These are phyloP conservation scores for Vigna mungo DNA, from an alignment of 306 rosid genomes.

Conservation along the genomic window DNA sequence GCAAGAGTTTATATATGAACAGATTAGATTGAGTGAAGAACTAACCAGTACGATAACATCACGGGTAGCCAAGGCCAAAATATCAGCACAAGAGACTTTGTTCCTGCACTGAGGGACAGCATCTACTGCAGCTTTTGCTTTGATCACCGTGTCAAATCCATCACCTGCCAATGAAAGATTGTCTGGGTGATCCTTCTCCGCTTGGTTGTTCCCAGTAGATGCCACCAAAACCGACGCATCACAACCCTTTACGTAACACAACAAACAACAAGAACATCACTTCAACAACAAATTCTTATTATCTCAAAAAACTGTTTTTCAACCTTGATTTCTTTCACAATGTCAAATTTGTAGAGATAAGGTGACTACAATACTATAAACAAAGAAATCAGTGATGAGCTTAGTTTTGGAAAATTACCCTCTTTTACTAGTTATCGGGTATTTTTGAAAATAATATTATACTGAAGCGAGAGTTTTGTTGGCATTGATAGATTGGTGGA, in stretches of 20 bases:
- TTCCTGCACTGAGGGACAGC: constrained; percentile 67
- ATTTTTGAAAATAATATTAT: neutral
- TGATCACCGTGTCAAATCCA: constrained; percentile 86
- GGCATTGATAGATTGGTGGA: too few relatives aligned
- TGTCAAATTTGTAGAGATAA: too few relatives aligned
- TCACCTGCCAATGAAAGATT: constrained; percentile 87
- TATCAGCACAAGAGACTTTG: constrained; percentile 86
- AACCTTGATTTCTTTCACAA: too few relatives aligned
- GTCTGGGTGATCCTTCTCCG: constrained; percentile 78
- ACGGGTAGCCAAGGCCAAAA: constrained; percentile 76
- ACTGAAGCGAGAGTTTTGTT: too few relatives aligned
- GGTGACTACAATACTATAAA: neutral
- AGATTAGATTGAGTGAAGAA: neutral
- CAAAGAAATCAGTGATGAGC: neutral
- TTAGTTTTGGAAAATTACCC: neutral
- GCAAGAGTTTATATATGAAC: too few relatives aligned
- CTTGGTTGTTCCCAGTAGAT: constrained; percentile 57
- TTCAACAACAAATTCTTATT: neutral
- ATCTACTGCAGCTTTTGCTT: constrained; percentile 81
- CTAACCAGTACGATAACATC: constrained; percentile 73
- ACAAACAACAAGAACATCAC: neutral
- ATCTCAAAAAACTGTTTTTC: too few relatives aligned
- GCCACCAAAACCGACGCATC: constrained; percentile 67
- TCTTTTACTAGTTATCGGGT: neutral
- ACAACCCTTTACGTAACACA: constrained; percentile 57